Conservation (phyloP, 176 grass and related monocot species). For the Rhynchospora pubera region DNA sequence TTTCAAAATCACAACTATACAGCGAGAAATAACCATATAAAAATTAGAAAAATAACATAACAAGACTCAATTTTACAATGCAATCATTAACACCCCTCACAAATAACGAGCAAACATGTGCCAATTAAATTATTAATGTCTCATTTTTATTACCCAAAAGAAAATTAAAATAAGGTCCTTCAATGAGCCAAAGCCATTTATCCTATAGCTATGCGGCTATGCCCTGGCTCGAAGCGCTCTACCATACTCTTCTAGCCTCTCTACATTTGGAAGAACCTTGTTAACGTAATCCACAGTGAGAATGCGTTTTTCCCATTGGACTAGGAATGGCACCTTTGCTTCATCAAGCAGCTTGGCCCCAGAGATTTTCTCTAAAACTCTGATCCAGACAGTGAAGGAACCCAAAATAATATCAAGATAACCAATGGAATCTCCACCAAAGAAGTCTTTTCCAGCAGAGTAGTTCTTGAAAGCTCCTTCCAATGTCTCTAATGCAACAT, state of each 20-base stretch:
- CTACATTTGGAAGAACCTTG: background rate
- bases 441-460: constrained; percentile 32
- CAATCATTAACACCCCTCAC: too few species aligned
- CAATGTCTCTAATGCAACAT: constrained; percentile 21
- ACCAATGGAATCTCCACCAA: constrained; percentile 39
- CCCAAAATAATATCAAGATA: constrained; percentile 45
- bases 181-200: background rate
- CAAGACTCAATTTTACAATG: too few species aligned
- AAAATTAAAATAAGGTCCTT: too few species aligned
- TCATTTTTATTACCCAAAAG: too few species aligned
- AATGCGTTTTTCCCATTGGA: constrained; percentile 21
- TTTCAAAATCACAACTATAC: too few species aligned
- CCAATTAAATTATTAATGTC: too few species aligned
- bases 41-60: too few species aligned
- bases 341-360: constrained; percentile 6
- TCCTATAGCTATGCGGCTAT: background rate
- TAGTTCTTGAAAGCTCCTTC: constrained; percentile 20
- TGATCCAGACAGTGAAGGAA: background rate
- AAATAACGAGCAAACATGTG: too few species aligned
- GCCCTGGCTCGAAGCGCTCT: background rate
- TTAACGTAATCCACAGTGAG: background rate
- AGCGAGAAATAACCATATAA: too few species aligned
- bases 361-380: background rate
- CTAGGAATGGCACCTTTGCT: constrained; percentile 7
- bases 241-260: background rate